These are phyloP conservation scores for Dentipellis sp. DNA, from an alignment of 768 basidiomycete species.

Conservation along the genomic window DNA sequence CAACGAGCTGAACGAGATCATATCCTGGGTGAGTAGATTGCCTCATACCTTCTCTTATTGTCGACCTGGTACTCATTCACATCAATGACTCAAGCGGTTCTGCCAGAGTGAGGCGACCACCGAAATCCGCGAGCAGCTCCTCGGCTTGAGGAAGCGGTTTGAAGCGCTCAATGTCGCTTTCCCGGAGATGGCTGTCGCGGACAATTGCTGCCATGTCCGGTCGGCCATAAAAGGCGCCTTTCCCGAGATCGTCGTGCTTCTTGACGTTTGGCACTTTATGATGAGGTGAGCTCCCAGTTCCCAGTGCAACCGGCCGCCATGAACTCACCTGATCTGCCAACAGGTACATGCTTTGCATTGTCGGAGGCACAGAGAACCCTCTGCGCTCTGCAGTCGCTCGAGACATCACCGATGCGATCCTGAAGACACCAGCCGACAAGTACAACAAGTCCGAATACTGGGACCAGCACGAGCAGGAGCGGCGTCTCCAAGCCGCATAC, in stretches of 20 bases:
- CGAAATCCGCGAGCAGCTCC: constrained; percentile 11
- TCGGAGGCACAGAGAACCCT: background rate
- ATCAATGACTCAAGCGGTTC: constrained; percentile 2
- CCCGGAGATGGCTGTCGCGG: constrained; percentile 12
- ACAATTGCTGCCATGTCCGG: constrained; percentile 18
- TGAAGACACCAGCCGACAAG: background rate
- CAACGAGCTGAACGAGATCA: constrained; percentile 13
- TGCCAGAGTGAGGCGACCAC: constrained; percentile 12
- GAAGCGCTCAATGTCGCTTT: constrained; percentile 2
- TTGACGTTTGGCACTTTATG: constrained; percentile 17
- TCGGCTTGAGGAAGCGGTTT: constrained; percentile 7
- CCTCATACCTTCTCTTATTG: background rate
- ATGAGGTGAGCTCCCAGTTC: constrained; percentile 7
- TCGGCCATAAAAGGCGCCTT: constrained; percentile 5
- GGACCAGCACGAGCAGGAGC: constrained; percentile 13
- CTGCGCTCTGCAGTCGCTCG: background rate
- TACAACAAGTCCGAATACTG: constrained; percentile 12
- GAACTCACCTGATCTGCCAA: background rate
- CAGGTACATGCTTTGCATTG: background rate
- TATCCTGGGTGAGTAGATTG: constrained; percentile 9
- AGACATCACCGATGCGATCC: background rate
- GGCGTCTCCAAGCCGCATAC: constrained; percentile 5
- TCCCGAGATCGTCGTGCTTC: background rate
- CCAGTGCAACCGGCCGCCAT: background rate
- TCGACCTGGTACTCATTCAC: background rate